phyloP scores from a whole-genome alignment of 2,329 filamentous ascomycete genomes.

The Paecilomyces niveus region DNA sequence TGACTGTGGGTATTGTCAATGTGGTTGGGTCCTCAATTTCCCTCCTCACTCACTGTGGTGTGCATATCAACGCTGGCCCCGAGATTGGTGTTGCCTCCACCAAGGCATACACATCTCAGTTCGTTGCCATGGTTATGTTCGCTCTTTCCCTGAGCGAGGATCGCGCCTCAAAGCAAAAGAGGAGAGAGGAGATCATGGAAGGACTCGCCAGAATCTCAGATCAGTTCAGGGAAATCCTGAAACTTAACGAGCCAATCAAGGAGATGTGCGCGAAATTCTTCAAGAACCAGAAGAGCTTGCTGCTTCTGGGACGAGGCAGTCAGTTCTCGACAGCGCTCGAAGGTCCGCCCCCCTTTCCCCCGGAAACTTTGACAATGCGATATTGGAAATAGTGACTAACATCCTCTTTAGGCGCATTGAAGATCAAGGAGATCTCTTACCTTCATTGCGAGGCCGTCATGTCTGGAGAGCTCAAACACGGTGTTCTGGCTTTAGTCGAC shows the following conservation, averaged over 20 bases:
- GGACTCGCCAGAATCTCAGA: conserved; percentile 79
- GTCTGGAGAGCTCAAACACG: conserved; percentile 99
- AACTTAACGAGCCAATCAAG: conserved; percentile 92
- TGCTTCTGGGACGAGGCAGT: conserved; percentile 87
- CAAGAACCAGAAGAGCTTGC: conserved; percentile 93
- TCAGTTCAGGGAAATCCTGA: conserved; percentile 87
- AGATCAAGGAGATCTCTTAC: conserved; percentile 99
- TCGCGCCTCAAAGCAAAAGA: conserved; percentile 84
- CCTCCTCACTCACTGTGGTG: conserved; percentile 97
- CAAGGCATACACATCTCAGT: conserved; percentile 98
- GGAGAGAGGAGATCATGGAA: conserved; percentile 93
- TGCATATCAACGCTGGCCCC: conserved; percentile 97
- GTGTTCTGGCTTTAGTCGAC: conserved; percentile 92
- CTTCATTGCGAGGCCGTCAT: conserved; percentile 99
- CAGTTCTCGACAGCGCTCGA: conserved; percentile 96
- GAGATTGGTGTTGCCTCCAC: conserved; percentile 99
- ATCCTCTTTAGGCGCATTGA: conserved; percentile 61
- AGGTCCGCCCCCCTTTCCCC: conserved; percentile 41
- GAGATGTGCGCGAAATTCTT: conserved; percentile 83
- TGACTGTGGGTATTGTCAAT: conserved; percentile 98
- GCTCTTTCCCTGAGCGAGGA: conserved; percentile 94
- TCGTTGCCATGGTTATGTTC: conserved; percentile 99
- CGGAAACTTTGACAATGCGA: background rate
- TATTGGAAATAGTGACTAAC: conserved; percentile 6
- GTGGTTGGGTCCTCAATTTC: conserved; percentile 98